phyloP scores from a whole-genome alignment of 2,329 filamentous ascomycete species.

The Xylariaceae sp. region DNA sequence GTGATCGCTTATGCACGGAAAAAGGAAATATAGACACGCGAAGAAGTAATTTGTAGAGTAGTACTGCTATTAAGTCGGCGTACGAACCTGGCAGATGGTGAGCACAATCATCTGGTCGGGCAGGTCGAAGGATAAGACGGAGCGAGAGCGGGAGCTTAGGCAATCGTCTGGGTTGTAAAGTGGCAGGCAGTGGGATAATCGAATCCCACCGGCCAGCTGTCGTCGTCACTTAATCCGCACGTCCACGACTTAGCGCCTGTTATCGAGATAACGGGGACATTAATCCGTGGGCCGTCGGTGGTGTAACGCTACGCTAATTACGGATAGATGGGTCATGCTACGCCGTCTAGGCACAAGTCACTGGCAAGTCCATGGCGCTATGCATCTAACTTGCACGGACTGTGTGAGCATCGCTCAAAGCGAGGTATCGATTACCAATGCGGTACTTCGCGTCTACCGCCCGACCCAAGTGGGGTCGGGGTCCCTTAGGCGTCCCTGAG shows the following conservation, averaged over 20 bases:
- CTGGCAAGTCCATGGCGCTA: neutral
- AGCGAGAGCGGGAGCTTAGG: no score
- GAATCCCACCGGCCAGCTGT: neutral
- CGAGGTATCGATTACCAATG: no score
- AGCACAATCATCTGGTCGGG: neutral
- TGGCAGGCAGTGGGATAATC: neutral
- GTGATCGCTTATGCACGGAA: neutral
- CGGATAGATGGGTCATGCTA: neutral
- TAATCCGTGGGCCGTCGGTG: neutral
- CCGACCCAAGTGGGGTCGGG: no score
- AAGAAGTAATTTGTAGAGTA: neutral
- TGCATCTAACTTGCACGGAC: no score
- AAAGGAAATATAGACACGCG: neutral
- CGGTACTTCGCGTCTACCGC: no score
- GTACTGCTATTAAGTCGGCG: neutral
- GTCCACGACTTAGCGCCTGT: neutral
- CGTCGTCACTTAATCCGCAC: neutral
- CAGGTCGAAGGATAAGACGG: neutral
- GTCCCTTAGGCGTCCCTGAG: no score
- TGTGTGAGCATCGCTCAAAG: no score
- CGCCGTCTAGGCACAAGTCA: neutral
- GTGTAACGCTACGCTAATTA: neutral
- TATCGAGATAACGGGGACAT: neutral
- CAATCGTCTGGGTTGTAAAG: no score
- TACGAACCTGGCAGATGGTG: neutral